These are phyloP conservation scores for Fusarium euwallaceae DNA, from an alignment of 2,329 filamentous ascomycete species.

Conservation along the genomic window DNA sequence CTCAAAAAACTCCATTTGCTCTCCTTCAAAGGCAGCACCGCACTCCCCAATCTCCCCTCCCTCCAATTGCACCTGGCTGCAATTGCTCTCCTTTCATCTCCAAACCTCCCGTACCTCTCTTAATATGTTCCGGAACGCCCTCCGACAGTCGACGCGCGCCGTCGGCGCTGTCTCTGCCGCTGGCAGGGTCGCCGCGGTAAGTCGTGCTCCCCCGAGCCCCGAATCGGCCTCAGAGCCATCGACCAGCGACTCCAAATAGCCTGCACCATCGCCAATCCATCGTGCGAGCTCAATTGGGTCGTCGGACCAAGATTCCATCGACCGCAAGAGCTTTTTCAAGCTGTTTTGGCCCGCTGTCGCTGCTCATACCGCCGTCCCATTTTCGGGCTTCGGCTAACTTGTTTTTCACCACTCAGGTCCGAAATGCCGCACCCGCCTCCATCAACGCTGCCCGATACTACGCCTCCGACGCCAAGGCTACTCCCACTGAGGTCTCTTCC, in stretches of 20 bases:
- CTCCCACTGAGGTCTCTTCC: conserved; percentile 97
- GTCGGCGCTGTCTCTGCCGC: conserved; percentile 93
- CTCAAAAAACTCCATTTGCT: conserved; percentile 62
- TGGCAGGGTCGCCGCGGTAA: conserved; percentile 93
- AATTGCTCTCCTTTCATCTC: conserved; percentile 71
- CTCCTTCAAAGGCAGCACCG: conserved; percentile 62
- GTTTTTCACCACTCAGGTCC: conserved; percentile 76
- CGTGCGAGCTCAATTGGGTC: conserved; percentile 54
- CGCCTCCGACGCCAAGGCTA: conserved; percentile 92
- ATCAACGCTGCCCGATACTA: conserved; percentile 86
- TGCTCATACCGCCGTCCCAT: conserved; percentile 45
- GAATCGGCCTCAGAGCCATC: conserved; percentile 62
- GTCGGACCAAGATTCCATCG: conserved; percentile 29
- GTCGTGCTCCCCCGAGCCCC: conserved; percentile 65
- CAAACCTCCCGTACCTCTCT: conserved; percentile 65
- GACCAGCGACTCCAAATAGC: conserved; percentile 54
- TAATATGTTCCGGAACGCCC: conserved; percentile 97
- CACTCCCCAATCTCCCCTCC: conserved; percentile 70
- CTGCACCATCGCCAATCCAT: conserved; percentile 50
- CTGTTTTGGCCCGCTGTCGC: conserved; percentile 49
- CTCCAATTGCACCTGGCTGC: conserved; percentile 72
- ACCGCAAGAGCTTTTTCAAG: conserved; percentile 51
- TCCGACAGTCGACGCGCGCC: conserved; percentile 96
- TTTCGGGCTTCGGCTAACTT: conserved; percentile 69
- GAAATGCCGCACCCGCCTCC: conserved; percentile 85